These are phyloP conservation scores for Falciphora oryzae DNA, from an alignment of 2,329 filamentous ascomycete species.

Conservation along the genomic window DNA sequence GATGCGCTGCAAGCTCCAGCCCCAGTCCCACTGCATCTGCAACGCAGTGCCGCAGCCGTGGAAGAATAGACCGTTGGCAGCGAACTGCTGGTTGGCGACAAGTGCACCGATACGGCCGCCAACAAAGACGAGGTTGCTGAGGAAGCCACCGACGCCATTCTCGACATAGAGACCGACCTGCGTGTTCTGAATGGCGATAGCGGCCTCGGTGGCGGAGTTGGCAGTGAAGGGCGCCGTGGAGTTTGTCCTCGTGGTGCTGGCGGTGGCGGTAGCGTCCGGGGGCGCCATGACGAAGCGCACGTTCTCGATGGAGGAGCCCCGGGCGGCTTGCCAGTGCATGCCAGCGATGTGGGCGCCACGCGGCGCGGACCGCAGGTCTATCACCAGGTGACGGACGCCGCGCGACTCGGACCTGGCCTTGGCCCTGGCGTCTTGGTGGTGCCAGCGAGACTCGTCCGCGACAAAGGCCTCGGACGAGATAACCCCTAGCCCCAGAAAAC, in stretches of 20 bases:
- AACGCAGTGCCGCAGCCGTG: constrained; percentile 10
- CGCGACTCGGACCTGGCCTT: constrained; percentile 34
- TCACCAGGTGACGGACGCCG: constrained; percentile 44
- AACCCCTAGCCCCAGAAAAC: constrained; percentile 32
- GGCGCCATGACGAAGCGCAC: constrained; percentile 48
- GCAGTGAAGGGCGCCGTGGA: too few relatives aligned
- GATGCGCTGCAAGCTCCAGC: constrained; percentile 11
- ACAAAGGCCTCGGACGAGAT: constrained; percentile 4
- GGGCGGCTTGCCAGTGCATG: constrained; percentile 30
- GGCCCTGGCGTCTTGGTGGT: background rate
- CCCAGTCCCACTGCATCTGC: constrained; percentile 11
- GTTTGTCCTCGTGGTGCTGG: too few relatives aligned
- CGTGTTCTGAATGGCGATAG: constrained; percentile 20
- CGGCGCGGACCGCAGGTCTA: constrained; percentile 29
- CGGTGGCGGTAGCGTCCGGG: too few relatives aligned
- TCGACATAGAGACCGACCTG: constrained; percentile 8
- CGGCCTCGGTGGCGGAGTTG: constrained; percentile 26
- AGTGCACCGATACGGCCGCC: constrained; percentile 51
- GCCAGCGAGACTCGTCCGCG: background rate
- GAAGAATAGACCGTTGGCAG: constrained; percentile 15
- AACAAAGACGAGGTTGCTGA: constrained; percentile 35
- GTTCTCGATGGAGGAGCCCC: constrained; percentile 43
- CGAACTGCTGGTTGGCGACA: constrained; percentile 15
- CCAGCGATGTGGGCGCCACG: constrained; percentile 36
- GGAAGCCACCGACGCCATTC: constrained; percentile 10